phyloP scores from a whole-genome alignment of 1,284 basidiomycete species.

The Heterobasidion parviporum region DNA sequence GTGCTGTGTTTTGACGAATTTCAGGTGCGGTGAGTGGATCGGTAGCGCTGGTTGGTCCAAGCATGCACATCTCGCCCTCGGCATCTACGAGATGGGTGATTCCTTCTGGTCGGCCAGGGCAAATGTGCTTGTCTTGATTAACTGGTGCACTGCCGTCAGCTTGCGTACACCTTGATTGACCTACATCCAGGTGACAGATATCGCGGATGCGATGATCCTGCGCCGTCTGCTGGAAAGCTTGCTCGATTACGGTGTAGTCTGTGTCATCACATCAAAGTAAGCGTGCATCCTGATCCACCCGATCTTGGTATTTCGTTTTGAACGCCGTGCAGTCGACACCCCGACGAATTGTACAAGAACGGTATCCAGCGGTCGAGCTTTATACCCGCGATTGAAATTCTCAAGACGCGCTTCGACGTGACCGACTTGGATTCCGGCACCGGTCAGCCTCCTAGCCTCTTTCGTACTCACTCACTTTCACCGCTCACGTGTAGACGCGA shows the following conservation, averaged over 20 bases:
- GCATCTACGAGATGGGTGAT: too few relatives aligned
- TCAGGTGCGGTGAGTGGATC: constrained; percentile 50
- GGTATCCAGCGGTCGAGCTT: constrained; percentile 98
- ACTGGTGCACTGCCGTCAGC: too few relatives aligned
- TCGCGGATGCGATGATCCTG: constrained; percentile 98
- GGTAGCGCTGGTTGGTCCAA: too few relatives aligned
- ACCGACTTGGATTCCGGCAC: constrained; percentile 93
- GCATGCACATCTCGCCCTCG: too few relatives aligned
- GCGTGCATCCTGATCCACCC: constrained; percentile 15
- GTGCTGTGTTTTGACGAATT: constrained; percentile 99
- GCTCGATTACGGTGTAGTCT: constrained; percentile 85
- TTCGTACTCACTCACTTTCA: background rate
- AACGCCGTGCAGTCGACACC: constrained; percentile 69
- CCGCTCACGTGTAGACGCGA: constrained; percentile 24
- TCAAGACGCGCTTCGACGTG: constrained; percentile 82
- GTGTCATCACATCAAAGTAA: constrained; percentile 95
- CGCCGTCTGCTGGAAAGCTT: constrained; percentile 82
- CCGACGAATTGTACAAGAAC: constrained; percentile 97
- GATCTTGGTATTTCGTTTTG: background rate
- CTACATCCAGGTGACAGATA: constrained; percentile 81
- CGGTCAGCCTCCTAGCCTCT: constrained; percentile 38
- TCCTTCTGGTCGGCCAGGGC: too few relatives aligned
- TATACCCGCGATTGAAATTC: constrained; percentile 89
- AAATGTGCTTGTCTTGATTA: too few relatives aligned
- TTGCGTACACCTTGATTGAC: background rate